Evolutionary conservation across 176 grass and related monocot genomes (phyloP), one percentile per base, ranked within the genome.

Genomic region (Avena eriantha): DNA sequence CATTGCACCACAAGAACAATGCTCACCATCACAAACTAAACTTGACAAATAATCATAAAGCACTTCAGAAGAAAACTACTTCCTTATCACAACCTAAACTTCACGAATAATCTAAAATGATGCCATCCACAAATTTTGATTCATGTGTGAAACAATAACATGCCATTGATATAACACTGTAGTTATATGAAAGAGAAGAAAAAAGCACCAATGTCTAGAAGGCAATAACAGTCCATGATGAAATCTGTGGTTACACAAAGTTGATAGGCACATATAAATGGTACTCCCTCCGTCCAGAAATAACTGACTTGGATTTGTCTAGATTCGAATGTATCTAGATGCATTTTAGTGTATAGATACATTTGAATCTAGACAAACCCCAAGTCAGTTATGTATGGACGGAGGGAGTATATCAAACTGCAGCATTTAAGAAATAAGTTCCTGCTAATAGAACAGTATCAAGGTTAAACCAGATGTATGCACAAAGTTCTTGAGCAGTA

Each of bases 391-490:
- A 29, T 29, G 1, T 29, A 1, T 29, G 2, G 29, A 29, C 29
- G 29, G 29, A 29, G 29, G 29, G 29, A 29, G 29, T 29, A 79
- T 19, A 79, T 26, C 49, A 57, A 56, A 56, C 39, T 12, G 58
- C 31, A 78, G 59, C 9, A 67, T 49, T 57, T 43, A 50, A 51
- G 21, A 67, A 22, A 83, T 73, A 71, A 36, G 19, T 36, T 67
- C 77, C 56, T 85, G 5, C 76, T 57, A 33, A 31, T 18, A 76
- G 49, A 85, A 89, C 50, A 49, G 36, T 13, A 69, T 26, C 29
- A 64, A 74, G 36, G 21, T 16, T 49, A 17, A 85, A 76, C 18
- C 19, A 26, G 64, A 45, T 76, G n/a, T 85, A 55, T 57, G 29
- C 39, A 82, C 10, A 50, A 86, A 61, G 70, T 33, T 63, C 48